Evolutionary conservation across 1,284 basidiomycete genomes (phyloP), one percentile per base, ranked within the genome.

Genomic region (Rhodotorula glutinis): DNA sequence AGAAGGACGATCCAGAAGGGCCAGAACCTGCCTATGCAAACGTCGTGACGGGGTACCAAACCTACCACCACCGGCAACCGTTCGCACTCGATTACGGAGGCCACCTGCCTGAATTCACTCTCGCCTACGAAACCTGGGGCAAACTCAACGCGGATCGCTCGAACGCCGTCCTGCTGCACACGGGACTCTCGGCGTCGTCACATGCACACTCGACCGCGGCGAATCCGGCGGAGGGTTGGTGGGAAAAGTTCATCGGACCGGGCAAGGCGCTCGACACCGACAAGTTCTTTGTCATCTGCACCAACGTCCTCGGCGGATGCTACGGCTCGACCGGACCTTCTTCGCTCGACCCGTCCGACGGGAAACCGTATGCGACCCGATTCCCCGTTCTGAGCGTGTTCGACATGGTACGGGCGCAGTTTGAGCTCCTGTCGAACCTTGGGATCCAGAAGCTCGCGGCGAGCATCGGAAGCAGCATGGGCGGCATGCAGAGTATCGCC

Each of bases 41-140:
- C 55, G 75, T 80, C n/a, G 77, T 79, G 2, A 76, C 76, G 4
- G 80, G 80, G 13, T 81, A 81, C 69, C 57, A 77, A 54, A 53
- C 75, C 30, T 81, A 76, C 74, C 68, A 77, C 64, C 75, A 80
- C 63, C 41, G 80, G 0, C 74, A 79, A 2, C 85, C 89, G 0
- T 82, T 97, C 33, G 82, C 84, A 0, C 84, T 98, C 19, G 97
- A 98, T 80, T 84, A 83, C 56, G 82, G 86, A 0, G 78, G 83
- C 0, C 81, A 87, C 1, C 83, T 98, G 0, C 87, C 90, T 0
- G 81, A 85, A 23, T 91, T 92, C 75, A 85, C 91, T 71, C 83
- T 98, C 62, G 96, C 96, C 1, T 98, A 98, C 83, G 95, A 98
- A 81, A 93, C 95, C 0, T 98, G 96, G 96, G 95, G 95, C 3